Evolutionary conservation across 345 rosid species (phyloP), one percentile per base, ranked within the genome.

Genomic region (Citrus australasica): DNA sequence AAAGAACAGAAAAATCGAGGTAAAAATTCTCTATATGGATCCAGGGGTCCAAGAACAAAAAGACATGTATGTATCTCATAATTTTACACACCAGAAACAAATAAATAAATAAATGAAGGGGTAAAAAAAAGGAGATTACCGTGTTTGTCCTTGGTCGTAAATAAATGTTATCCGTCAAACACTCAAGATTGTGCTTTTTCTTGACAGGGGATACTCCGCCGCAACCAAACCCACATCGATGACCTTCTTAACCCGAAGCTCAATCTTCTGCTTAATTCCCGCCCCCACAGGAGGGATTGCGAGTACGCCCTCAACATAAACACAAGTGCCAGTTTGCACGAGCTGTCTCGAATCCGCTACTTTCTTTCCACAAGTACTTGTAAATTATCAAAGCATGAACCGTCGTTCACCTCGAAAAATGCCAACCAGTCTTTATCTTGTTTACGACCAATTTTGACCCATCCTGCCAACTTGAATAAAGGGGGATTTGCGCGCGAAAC

Each of bases 401-500:
- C 99, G 24, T 95, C 99, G 77, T 88, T 93, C 28, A 93, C 78
- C 84, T 91, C 99, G 78, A 93, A 87, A 77, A 95, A 95, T 1
- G 99, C 97, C 56, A 93, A 92, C 2, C 88, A 28, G 2, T 96
- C 97, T 75, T 88, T 88, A 9, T 97, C 99, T 80, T 95, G 99
- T 82, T 89, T 93, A 16, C 98, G 89, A 8, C 99, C 98, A 0
- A 94, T 92, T 84, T 90, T 93, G 38, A 92, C 98, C 99, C 93
- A 93, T 3, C 99, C 21, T 92, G 10, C 37, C 93, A 27, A 90
- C 84, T 33, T 40, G 11, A 38, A 7, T 38, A 38, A 38, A 38
- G 2, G 9, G 2, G 10, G 9, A 7, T 0, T 37, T 37, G 38
- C 8, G 7, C 38, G 38, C 8, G 9, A 37, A 6, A 6, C 38